Evolutionary conservation across 345 rosid genomes (phyloP).

Genomic region (Aethionema arabicum): DNA sequence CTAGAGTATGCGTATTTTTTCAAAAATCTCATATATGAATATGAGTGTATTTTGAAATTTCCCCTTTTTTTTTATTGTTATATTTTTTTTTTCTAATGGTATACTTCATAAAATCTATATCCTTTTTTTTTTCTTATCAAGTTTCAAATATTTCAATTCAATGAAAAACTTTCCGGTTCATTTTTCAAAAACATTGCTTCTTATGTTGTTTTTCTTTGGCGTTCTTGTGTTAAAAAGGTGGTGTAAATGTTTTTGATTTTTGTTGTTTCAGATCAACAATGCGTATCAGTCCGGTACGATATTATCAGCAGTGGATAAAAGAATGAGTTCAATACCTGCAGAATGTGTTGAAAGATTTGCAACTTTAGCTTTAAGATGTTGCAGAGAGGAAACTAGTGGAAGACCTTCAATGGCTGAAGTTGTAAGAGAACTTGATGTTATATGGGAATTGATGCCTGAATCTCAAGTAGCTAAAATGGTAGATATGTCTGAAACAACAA

Average conservation of each 20-base stretch:
- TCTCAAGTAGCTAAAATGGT: slow-evolving; percentile 35
- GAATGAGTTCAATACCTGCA: slow-evolving; percentile 89
- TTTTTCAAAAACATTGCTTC: too few species aligned
- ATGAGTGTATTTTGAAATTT: too few species aligned
- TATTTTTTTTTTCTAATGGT: too few species aligned
- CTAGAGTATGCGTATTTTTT: too few species aligned
- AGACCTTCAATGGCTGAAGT: slow-evolving; percentile 95
- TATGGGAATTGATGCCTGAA: slow-evolving; percentile 65
- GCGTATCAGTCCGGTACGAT: slow-evolving; percentile 74
- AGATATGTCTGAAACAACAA: slow-evolving; percentile 26
- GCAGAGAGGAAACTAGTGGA: slow-evolving; percentile 66
- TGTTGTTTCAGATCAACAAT: slow-evolving; percentile 52
- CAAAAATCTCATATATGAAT: too few species aligned
- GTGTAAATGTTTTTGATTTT: neutral
- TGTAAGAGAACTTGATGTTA: slow-evolving; percentile 73
- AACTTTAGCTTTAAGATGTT: slow-evolving; percentile 68
- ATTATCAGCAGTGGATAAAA: slow-evolving; percentile 70
- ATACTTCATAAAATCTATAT: too few species aligned
- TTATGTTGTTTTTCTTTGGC: too few species aligned
- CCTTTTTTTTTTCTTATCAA: too few species aligned
- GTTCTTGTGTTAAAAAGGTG: too few species aligned
- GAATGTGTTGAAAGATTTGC: slow-evolving; percentile 81
- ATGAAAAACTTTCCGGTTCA: too few species aligned
- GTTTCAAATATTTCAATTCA: too few species aligned
- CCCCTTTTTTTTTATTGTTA: too few species aligned